Evolutionary conservation across 2,329 filamentous ascomycete genomes (phyloP), one percentile per base, ranked within the genome.

Genomic region (Amylocarpus encephaloides): DNA sequence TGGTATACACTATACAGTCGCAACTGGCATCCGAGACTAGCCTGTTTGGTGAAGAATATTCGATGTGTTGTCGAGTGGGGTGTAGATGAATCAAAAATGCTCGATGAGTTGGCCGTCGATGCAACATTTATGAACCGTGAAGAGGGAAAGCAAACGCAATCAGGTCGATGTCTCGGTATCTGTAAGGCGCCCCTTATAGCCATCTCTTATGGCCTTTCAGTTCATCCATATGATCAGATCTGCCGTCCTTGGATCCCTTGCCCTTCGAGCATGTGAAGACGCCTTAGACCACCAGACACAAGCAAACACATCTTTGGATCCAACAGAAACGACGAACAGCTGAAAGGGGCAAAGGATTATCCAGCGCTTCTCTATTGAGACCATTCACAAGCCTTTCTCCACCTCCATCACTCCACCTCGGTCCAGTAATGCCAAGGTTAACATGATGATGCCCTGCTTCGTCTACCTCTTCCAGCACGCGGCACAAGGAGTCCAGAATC

Each of bases 231-330:
- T 26, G 22, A 26, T 26, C 22, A 26, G 4, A 26, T 26, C 22
- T 26, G 4, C 7, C 22, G 22, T 26, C 22, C 22, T 26, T 7
- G 22, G 22, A 26, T 26, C 4, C 22, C 22, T 7, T 26, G 15
- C 12, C 9, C 34, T 13, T 40, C 43, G 40, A n/a, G 38, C 50
- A 52, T 52, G 50, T 52, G 50, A 52, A 52, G 39, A 44, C 6
- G 5, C 39, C 30, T 26, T 26, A 7, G 7, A 26, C 22, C 22
- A 26, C 22, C 22, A 26, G 22, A 26, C 22, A 42, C 40, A 29
- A 29, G 19, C 22, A 29, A 42, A n/a, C 2, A 13, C 12, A 12
- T 22, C 39, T 22, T 5, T n/a, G 10, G 18, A 16, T 6, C n/a
- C 11, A 46, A 45, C 45, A 53, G 48, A 43, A 34, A 44, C 48